These are phyloP conservation scores for Penicillium nordicum DNA, from an alignment of 2,329 filamentous ascomycete species.

Conservation along the genomic window DNA sequence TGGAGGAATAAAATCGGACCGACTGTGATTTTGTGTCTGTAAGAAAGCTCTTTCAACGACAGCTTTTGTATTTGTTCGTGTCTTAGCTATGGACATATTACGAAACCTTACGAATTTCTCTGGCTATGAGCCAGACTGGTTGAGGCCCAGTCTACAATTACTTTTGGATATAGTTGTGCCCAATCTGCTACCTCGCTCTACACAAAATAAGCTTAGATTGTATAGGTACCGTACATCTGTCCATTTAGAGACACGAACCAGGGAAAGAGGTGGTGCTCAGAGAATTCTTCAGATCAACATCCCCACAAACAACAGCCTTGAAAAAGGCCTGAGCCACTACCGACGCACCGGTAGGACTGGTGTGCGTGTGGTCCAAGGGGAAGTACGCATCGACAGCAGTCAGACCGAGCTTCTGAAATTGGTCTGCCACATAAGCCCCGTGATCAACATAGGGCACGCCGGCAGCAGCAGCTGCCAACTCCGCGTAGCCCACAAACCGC, in stretches of 20 bases:
- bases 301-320: constrained; percentile 53
- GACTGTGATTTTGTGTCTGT: not conserved
- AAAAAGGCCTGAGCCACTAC: constrained; percentile 57
- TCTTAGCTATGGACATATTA: constrained; percentile 14
- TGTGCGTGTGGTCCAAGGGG: constrained; percentile 62
- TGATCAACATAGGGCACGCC: constrained; percentile 59
- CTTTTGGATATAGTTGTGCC: too few species aligned
- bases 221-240: not conserved
- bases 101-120: constrained; percentile 8
- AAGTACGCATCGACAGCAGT: constrained; percentile 53
- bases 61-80: constrained; percentile 2
- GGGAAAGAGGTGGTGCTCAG: constrained; percentile 32
- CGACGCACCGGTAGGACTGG: constrained; percentile 54
- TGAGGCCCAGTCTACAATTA: not conserved
- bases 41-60: too few species aligned
- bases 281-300: constrained; percentile 41
- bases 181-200: not conserved
- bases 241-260: constrained; percentile 26
- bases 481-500: constrained; percentile 57
- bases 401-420: constrained; percentile 51
- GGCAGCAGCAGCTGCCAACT: constrained; percentile 44
- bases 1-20: constrained; percentile 22
- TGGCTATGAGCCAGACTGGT: not conserved
- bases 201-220: not conserved
- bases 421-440: constrained; percentile 55